Base-by-base conservation (phyloP, 2,329 filamentous ascomycete genomes). In the Apiospora kogelbergensis region DNA sequence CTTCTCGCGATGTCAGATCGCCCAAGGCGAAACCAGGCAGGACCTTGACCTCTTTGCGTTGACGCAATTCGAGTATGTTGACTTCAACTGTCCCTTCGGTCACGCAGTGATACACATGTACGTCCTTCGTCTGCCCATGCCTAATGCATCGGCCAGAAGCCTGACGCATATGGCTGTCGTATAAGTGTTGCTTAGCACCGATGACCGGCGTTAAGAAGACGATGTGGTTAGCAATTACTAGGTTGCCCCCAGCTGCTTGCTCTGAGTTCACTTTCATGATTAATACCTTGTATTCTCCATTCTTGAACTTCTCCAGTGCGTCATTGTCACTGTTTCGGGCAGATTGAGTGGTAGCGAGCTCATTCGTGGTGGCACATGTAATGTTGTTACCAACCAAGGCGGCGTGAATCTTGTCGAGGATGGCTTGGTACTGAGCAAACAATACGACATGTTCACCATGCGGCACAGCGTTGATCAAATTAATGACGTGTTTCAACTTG, bases 191-290 rank as follows among this genome's bases (percentile, higher is more conserved):
- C 64, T 79, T 74, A 6, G 71, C 70, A 24, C 76, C 78, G 17
- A 79, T 64, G 6, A 78, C 75, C 0, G 82, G 80, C 6, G 76
- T 79, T 0, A 78, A 76, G 66, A 84, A 83, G 53, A 84, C 76
- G 65, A 84, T 74, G 67, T 84, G 82, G 68, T 81, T 83, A 0
- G 82, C 82, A 26, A 78, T 75, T 13, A 79, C 79, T 15, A 83
- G 73, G 69, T 84, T 84, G 30, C 77, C 79, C 0, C 83, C 83
- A 0, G 83, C 80, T 2, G 81, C 79, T 40, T 81, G 78, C 4
- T 77, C 74, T 10, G 77, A 77, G 72, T 79, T 80, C 42, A 83
- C 76, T 41, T 78, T 78, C 66, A 84, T 76, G 5, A 84, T 70
- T 22, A 82, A 74, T 1, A 83, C 76, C 44, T 76, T 74, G 20